Base-by-base conservation (phyloP, 768 basidiomycete genomes). In the Leccinum rimulosum region DNA sequence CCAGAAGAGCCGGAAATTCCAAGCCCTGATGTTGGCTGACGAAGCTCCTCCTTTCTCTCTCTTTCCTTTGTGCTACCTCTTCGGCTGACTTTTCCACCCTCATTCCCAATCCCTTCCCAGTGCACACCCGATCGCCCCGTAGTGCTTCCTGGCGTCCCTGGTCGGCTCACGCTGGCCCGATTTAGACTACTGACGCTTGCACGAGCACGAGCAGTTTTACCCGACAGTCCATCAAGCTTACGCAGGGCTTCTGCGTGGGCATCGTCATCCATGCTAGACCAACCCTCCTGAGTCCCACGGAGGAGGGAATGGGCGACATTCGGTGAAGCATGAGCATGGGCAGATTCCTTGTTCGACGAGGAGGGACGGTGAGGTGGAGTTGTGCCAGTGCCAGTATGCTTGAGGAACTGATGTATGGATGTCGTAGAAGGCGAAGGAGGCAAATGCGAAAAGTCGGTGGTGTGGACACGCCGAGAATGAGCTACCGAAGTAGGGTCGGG, bases 401-500 rank as follows among this genome's bases (percentile, higher is more conserved):
- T 82, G 59, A 93, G 75, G 66, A 95, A 86, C 63, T 92, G 89
- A 59, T 92, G 88, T 57, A 95, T 93, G 6, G 91, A 91, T 6
- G 90, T 86, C n/a, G 91, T 86, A 2, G 93, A 93, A 19, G 93
- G 93, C 14, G 93, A 95, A 14, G 95, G 91, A 12, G 93, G 93
- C 4, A 96, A 79, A 68, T 92, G 91, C 1, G 94, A 93, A 73
- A 92, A 94, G 72, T 95, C 93, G 7, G 81, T 86, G 52, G 83
- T 79, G 56, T 85, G 85, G 40, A 81, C 81, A 38, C 89, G 87
- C 19, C 90, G 84, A 48, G 82, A 69, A 63, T 73, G 70, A 58
- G 75, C 70, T 51, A 65, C 72, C 56, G 87, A 85, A 58, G 74
- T 78, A 11, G 50, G 62, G 38, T 73, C 73, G 55, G 78, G 79